Evolutionary conservation across 1,284 basidiomycete genomes (phyloP), one percentile per base, ranked within the genome.

Genomic region (Leccinum subatratum): DNA sequence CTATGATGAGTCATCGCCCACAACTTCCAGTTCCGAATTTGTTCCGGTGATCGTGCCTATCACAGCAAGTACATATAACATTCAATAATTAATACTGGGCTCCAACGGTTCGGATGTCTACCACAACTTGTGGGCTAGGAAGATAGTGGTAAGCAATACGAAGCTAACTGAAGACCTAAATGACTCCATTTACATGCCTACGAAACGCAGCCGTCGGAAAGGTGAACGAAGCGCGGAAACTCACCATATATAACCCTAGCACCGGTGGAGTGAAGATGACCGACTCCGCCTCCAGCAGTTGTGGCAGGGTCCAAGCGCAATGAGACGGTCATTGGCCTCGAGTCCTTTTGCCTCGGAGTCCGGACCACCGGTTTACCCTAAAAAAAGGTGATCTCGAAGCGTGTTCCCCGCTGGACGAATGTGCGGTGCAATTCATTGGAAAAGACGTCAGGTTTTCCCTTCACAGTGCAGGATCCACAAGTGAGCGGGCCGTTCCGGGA

Each of bases 111-210:
- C 37, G 4, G 56, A 16, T 18, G 16, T 28, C 25, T 28, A 65
- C 63, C n/a, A 72, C 72, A 74, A 72, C 6, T 72, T 75, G 74
- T 32, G 45, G 34, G 58, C 16, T 56, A 16, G 16, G 39, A 60
- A 39, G 37, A 39, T 39, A 39, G 42, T 0, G 42, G 7, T n/a
- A 18, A n/a, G 8, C 45, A 48, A 20, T 12, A 51, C 48, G 42
- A 37, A 37, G 12, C 34, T 1, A 37, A 8, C 16, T 42, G 39
- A 42, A 42, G 16, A 42, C 18, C 8, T 3, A 7, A 9, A 42
- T 56, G 45, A 63, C 37, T 63, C 9, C 42, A 45, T 42, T 16
- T 39, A 12, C 37, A 39, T 39, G 16, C 39, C 7, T 16, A 42
- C 18, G 16, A 18, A 42, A 18, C 37, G 8, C 39, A 4, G 16